Evolutionary conservation across 2,329 filamentous ascomycete species (phyloP).

Genomic region (Botryotinia narcissicola): DNA sequence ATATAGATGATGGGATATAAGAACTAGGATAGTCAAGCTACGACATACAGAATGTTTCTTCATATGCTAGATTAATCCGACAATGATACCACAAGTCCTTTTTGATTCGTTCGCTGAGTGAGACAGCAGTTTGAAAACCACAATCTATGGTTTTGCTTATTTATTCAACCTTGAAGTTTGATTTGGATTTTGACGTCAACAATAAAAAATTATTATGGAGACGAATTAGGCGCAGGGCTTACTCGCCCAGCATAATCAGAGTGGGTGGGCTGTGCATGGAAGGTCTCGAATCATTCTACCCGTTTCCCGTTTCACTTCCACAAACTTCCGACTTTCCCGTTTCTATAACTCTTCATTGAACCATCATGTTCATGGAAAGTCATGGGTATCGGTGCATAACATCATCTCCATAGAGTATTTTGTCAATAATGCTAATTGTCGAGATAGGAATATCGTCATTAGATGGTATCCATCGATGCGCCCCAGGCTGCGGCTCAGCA

Average conservation of each 20-base stretch:
- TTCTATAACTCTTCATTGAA: not conserved
- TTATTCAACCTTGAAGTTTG: not conserved
- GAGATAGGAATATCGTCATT: not conserved
- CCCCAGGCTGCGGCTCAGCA: conserved; percentile 15
- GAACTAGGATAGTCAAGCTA: not conserved
- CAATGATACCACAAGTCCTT: not conserved
- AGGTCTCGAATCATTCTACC: not conserved
- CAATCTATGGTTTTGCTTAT: not conserved
- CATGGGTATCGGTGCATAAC: not conserved
- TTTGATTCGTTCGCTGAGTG: not conserved
- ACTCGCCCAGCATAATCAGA: not conserved
- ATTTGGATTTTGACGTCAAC: not conserved
- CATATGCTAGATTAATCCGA: not conserved
- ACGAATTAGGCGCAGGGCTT: not conserved
- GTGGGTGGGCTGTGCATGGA: not conserved
- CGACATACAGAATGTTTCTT: not conserved
- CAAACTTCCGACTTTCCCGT: not conserved
- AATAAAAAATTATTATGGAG: not conserved
- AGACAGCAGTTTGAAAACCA: not conserved
- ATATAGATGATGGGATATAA: not conserved
- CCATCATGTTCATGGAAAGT: not conserved
- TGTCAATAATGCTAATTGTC: not conserved
- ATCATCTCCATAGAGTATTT: not conserved
- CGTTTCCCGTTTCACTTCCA: not conserved
- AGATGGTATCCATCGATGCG: not conserved